Conservation (phyloP, 2,329 filamentous ascomycete species). For the Periconia macrospinosa region DNA sequence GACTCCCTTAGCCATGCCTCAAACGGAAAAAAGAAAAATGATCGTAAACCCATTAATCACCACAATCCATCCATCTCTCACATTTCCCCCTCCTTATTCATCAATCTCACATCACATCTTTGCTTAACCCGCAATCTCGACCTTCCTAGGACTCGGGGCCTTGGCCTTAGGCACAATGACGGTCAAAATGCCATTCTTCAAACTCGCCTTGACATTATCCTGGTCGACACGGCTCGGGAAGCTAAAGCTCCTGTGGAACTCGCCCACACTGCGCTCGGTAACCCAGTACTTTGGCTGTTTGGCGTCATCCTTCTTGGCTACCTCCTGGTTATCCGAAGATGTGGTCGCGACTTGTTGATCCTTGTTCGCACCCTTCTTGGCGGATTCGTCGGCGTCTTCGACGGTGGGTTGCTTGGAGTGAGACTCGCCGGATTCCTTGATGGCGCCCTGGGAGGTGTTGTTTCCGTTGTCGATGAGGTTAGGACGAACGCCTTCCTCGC, state of each 20-base stretch:
- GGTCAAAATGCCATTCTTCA: slow-evolving; percentile 63
- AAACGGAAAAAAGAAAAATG: too few relatives aligned
- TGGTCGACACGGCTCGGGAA: slow-evolving; percentile 63
- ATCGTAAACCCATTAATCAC: too few relatives aligned
- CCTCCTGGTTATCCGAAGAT: slow-evolving; percentile 40
- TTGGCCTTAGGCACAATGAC: slow-evolving; percentile 61
- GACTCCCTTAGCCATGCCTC: too few relatives aligned
- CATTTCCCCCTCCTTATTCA: too few relatives aligned
- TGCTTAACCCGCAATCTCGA: slow-evolving; percentile 61
- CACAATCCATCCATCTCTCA: too few relatives aligned
- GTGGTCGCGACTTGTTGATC: slow-evolving; percentile 29
- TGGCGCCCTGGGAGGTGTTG: slow-evolving; percentile 29
- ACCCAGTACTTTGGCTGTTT: slow-evolving; percentile 67
- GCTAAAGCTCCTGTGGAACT: slow-evolving; percentile 61
- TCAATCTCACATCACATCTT: too few relatives aligned
- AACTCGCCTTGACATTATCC: slow-evolving; percentile 61
- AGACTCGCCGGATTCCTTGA: slow-evolving; percentile 46
- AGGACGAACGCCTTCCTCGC: slow-evolving; percentile 58
- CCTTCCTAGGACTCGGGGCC: slow-evolving; percentile 53
- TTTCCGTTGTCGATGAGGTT: too few relatives aligned
- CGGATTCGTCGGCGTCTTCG: slow-evolving; percentile 64
- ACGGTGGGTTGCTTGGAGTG: slow-evolving; percentile 59
- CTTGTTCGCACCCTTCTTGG: slow-evolving; percentile 25
- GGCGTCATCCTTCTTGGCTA: slow-evolving; percentile 39
- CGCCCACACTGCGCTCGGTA: slow-evolving; percentile 60